Conservation (phyloP, 2,329 filamentous ascomycete genomes). For the Phialophora expanda region DNA sequence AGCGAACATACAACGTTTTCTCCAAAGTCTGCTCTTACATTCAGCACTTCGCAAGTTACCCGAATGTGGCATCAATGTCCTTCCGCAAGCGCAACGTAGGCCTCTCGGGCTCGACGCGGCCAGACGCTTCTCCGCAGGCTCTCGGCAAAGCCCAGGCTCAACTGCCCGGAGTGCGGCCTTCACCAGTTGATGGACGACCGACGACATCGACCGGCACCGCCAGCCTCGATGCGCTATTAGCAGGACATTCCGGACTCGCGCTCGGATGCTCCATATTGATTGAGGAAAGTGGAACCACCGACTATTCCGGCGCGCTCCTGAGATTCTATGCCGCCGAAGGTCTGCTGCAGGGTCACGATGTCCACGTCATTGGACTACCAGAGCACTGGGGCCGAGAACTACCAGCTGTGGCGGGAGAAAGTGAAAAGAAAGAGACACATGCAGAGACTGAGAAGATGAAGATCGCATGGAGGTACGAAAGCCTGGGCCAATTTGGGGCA, state of each 20-base stretch:
- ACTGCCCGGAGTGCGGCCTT: conserved; percentile 72
- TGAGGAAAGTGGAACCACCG: conserved; percentile 89
- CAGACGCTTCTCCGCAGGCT: conserved; percentile 39
- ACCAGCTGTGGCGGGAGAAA: conserved; percentile 69
- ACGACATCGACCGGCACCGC: conserved; percentile 91
- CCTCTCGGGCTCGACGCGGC: conserved; percentile 51
- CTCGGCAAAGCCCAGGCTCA: conserved; percentile 39
- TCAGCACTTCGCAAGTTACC: neutral
- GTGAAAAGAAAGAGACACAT: conserved; percentile 53
- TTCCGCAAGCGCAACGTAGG: conserved; percentile 71
- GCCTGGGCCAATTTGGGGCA: conserved; percentile 72
- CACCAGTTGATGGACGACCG: conserved; percentile 81
- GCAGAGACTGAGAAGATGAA: conserved; percentile 81
- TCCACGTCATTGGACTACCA: conserved; percentile 81
- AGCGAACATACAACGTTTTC: neutral
- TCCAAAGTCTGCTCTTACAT: neutral
- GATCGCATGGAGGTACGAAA: conserved; percentile 97
- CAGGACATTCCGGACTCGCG: conserved; percentile 82
- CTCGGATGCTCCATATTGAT: conserved; percentile 80
- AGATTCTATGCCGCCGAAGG: conserved; percentile 93
- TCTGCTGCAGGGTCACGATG: conserved; percentile 83
- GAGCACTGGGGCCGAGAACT: conserved; percentile 83
- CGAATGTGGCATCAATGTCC: conserved; percentile 56
- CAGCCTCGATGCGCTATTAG: conserved; percentile 82
- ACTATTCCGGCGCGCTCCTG: conserved; percentile 83